Percentiles rank a stretch among this genome's conserved stretches.
Evolutionary conservation across 352 stramenopile species (phyloP).

Genomic region (Globisporangium orthogonon): DNA sequence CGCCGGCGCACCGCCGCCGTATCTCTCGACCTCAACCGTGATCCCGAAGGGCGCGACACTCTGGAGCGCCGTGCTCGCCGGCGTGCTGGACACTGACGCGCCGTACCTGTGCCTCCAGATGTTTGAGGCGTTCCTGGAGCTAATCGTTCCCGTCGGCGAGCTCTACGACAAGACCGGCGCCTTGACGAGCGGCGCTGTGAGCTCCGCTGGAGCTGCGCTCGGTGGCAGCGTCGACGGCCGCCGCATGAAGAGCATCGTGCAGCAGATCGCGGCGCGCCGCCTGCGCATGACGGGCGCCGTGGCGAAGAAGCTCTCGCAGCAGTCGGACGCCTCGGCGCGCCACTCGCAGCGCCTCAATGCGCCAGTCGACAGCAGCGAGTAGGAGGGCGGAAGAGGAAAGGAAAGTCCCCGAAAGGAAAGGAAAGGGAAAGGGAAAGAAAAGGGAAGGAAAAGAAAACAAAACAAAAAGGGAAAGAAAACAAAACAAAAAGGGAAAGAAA

Average conservation of each 20-base stretch:
- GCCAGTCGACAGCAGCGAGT: no score
- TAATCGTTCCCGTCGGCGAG: constrained; percentile 23
- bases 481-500: no score
- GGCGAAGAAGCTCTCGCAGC: constrained; percentile 6
- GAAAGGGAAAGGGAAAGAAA: no score
- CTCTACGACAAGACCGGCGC: constrained; percentile 9
- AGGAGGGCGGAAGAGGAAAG: no score
- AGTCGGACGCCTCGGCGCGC: constrained; percentile 3
- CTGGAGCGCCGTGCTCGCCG: constrained; percentile 16
- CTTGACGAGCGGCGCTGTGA: neutral
- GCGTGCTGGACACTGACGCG: constrained; percentile 16
- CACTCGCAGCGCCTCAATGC: neutral
- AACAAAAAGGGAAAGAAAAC: no score
- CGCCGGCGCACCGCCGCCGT: neutral
- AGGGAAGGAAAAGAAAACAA: no score
- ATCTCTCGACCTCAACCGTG: constrained; percentile 1
- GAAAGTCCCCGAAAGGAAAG: no score
- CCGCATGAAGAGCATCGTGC: constrained; percentile 10
- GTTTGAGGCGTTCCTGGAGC: constrained; percentile 33
- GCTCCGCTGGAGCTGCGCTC: no score
- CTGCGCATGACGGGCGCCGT: constrained; percentile 4
- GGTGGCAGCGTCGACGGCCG: neutral
- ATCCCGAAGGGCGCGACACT: constrained; percentile 12
- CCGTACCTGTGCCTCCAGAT: constrained; percentile 29
- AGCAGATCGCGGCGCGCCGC: constrained; percentile 5